Evolutionary conservation across 371 early-diverging fungal species (phyloP).

Genomic region (Saksenaea oblongispora): DNA sequence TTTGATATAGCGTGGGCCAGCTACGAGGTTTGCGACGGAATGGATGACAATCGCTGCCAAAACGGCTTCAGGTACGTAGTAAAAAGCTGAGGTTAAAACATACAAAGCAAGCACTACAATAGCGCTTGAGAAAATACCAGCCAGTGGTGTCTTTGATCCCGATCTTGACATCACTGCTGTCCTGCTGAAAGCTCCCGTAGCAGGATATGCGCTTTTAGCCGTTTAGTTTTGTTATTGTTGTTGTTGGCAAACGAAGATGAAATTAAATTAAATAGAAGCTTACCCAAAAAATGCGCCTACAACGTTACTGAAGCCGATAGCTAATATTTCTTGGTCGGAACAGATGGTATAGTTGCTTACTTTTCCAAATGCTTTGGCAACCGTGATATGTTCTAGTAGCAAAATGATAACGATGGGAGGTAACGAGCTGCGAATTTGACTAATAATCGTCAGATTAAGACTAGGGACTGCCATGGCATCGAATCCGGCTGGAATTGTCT

Average conservation of each 20-base stretch:
- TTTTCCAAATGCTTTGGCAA: constrained; percentile 79
- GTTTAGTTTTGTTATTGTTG: too few species aligned
- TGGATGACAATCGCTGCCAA: constrained; percentile 82
- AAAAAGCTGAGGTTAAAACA: constrained; percentile 81
- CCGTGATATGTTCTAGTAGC: constrained; percentile 78
- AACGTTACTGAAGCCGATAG: constrained; percentile 81
- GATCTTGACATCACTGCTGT: constrained; percentile 81
- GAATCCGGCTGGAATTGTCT: constrained; percentile 66
- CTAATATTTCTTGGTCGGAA: constrained; percentile 82
- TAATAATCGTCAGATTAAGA: constrained; percentile 37
- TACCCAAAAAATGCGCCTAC: constrained; percentile 79
- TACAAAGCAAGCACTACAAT: constrained; percentile 80
- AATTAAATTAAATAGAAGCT: constrained; percentile 2
- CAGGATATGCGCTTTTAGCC: constrained; percentile 72
- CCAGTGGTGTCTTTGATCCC: constrained; percentile 81
- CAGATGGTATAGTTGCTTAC: constrained; percentile 53
- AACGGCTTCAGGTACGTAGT: constrained; percentile 80
- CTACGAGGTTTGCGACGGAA: constrained; percentile 62
- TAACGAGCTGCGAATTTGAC: constrained; percentile 43
- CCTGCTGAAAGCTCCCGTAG: constrained; percentile 89
- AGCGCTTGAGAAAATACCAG: constrained; percentile 72
- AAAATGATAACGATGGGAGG: constrained; percentile 64
- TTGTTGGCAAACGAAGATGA: not conserved
- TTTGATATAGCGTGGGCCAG: constrained; percentile 26
- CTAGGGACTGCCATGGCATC: constrained; percentile 51